Evolutionary conservation across 345 rosid genomes (phyloP).

Genomic region (Zanthoxylum bungeanum): DNA sequence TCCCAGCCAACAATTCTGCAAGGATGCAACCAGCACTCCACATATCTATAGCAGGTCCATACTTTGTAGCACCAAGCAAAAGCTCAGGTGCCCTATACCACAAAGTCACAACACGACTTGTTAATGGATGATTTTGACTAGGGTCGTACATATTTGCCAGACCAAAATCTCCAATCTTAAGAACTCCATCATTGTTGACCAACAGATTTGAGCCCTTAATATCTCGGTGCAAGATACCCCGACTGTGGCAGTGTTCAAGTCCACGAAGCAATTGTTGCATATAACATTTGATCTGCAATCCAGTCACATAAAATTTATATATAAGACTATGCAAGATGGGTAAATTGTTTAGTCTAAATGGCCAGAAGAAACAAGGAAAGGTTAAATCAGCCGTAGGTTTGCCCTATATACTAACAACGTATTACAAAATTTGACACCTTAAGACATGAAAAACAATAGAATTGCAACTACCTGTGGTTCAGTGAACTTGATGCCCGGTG

Average conservation of each 20-base stretch:
- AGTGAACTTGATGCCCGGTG: slow-evolving; percentile 71
- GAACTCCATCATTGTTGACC: slow-evolving; percentile 63
- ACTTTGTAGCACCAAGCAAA: slow-evolving; percentile 80
- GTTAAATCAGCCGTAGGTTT: background rate
- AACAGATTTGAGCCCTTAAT: slow-evolving; percentile 91
- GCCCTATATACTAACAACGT: background rate
- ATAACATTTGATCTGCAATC: slow-evolving; percentile 71
- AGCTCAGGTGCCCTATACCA: slow-evolving; percentile 99
- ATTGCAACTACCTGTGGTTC: slow-evolving; percentile 60
- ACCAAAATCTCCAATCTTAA: slow-evolving; percentile 93
- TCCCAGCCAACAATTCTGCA: slow-evolving; percentile 79
- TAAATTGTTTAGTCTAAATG: background rate
- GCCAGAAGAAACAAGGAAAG: background rate
- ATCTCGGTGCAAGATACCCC: slow-evolving; percentile 83
- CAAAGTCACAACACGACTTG: slow-evolving; percentile 94
- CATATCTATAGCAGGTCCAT: slow-evolving; percentile 80
- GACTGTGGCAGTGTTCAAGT: slow-evolving; percentile 87
- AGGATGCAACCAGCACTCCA: slow-evolving; percentile 95
- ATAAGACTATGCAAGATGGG: background rate
- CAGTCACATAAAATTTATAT: background rate
- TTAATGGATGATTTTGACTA: slow-evolving; percentile 51
- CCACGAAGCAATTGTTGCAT: slow-evolving; percentile 73
- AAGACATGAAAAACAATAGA: background rate
- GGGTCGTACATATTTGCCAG: slow-evolving; percentile 63
- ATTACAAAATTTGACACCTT: background rate